Evolutionary conservation across 371 early-diverging fungal species (phyloP), one percentile per base, ranked within the genome.

Genomic region (Umbelopsis sp.): DNA sequence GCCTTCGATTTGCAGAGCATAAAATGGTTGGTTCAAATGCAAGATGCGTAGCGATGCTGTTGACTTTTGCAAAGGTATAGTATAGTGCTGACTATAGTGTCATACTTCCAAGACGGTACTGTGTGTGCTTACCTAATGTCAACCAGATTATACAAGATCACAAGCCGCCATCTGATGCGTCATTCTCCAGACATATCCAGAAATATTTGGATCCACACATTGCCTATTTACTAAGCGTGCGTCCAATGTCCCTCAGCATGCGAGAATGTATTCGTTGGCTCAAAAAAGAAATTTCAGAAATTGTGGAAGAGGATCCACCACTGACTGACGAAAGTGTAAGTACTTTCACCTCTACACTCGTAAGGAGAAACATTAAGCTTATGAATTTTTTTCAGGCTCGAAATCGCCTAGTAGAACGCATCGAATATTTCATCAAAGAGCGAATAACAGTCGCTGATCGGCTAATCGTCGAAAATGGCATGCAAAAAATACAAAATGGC

Each of bases 231-330:
- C 86, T 90, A 52, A 88, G 87, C 53, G 88, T 89, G 41, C 83
- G 91, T 53, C 92, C 95, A n/a, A 88, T 98, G 88, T 91, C 96
- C 18, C 87, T 96, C 32, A 92, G 93, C 76, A 98, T 98, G 97
- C 93, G 93, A 70, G 94, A 93, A 51, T 96, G 97, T 44, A 96
- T 98, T 71, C 89, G 97, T 66, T 91, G 90, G 79, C 80, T 99
- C 69, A 97, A 97, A 82, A 85, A 87, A 70, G 93, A 94, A 71
- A 95, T 98, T 70, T 76, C 81, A 14, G 84, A 84, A 65, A 84
- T 84, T 70, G 84, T 84, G 5, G 84, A 84, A 65, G 77, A 81
- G 44, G 81, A 84, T 69, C 84, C 84, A 51, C 81, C 84, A 45
- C 77, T 93, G 51, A 82, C 93, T 1, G 99, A 98, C 66, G 92